phyloP scores from a whole-genome alignment of 371 early-diverging fungal genomes.

The Syncephalastrum sp. region DNA sequence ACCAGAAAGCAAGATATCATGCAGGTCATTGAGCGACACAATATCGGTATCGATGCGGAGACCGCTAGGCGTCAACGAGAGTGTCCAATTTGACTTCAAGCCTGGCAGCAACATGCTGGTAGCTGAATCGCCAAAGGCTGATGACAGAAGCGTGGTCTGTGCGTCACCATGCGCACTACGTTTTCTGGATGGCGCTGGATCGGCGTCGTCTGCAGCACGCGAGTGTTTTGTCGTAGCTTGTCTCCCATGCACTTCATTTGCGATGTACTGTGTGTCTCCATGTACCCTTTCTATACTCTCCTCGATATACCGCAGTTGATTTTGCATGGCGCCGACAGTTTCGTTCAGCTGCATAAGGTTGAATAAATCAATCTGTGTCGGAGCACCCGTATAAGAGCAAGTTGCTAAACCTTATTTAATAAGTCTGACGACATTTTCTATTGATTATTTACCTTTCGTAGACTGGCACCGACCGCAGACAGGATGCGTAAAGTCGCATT shows the following conservation, averaged over 20 bases:
- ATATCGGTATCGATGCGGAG: conserved; percentile 46
- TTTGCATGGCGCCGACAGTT: conserved; percentile 33
- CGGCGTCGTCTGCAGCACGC: neutral
- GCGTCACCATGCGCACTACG: too few species aligned
- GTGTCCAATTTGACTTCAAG: conserved; percentile 32
- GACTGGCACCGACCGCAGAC: conserved; percentile 39
- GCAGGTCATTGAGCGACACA: conserved; percentile 36
- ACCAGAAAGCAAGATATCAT: conserved; percentile 40
- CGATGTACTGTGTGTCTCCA: conserved; percentile 32
- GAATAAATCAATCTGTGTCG: conserved; percentile 50
- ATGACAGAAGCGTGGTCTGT: too few species aligned
- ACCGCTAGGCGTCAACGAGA: conserved; percentile 41
- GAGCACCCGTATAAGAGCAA: conserved; percentile 48
- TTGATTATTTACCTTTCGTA: conserved; percentile 35
- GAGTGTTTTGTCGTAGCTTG: conserved; percentile 6
- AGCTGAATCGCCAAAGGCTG: too few species aligned
- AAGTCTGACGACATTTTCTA: neutral
- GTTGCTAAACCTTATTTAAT: conserved; percentile 17
- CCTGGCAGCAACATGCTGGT: conserved; percentile 4
- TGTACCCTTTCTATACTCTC: conserved; percentile 28
- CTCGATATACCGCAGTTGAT: conserved; percentile 35
- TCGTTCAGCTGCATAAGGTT: conserved; percentile 45
- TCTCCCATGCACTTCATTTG: conserved; percentile 23
- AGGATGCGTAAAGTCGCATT: conserved; percentile 54
- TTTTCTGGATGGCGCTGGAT: neutral